A percentile compares a stretch with the other conserved stretches of the same genome.
phyloP scores from a whole-genome alignment of 2,329 filamentous ascomycete species.

The Dactylellina sp. region DNA sequence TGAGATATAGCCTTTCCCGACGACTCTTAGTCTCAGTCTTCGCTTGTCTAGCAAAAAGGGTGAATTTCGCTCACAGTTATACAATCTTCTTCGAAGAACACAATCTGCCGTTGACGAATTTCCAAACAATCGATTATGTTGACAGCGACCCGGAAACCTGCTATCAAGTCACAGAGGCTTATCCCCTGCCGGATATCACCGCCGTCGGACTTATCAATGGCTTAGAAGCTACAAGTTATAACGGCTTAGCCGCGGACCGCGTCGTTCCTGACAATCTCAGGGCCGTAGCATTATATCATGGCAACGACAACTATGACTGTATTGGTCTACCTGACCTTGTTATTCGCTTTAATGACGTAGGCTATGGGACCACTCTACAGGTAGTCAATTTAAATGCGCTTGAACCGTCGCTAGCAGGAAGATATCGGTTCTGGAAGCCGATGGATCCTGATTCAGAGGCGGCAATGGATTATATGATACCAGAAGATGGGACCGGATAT shows the following conservation, averaged over 20 bases:
- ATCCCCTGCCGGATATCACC: slow-evolving; percentile 11
- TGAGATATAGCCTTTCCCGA: background rate
- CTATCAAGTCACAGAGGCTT: slow-evolving; percentile 10
- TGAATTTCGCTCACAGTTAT: slow-evolving; percentile 1
- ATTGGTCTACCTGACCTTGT: slow-evolving; percentile 13
- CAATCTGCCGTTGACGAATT: slow-evolving; percentile 12
- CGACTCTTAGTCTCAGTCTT: background rate
- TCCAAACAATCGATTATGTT: slow-evolving; percentile 32
- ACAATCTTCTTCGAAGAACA: slow-evolving; percentile 36
- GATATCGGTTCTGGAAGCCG: slow-evolving; percentile 45
- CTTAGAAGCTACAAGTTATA: background rate
- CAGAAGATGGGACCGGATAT: slow-evolving; percentile 26
- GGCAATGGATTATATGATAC: slow-evolving; percentile 1
- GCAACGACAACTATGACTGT: slow-evolving; percentile 20
- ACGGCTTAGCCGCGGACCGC: background rate
- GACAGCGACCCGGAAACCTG: slow-evolving; percentile 18
- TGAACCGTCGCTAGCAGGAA: slow-evolving; percentile 12
- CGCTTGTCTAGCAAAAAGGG: background rate
- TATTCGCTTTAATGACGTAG: slow-evolving; percentile 43
- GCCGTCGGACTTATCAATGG: slow-evolving; percentile 40
- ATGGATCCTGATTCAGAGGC: slow-evolving; percentile 11
- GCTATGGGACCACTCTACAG: slow-evolving; percentile 11
- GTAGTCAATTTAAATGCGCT: slow-evolving; percentile 15
- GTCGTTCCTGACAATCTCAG: slow-evolving; percentile 11
- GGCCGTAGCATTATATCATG: slow-evolving; percentile 33